Conservation (phyloP, 768 basidiomycete species). For the Russula vinacea region DNA sequence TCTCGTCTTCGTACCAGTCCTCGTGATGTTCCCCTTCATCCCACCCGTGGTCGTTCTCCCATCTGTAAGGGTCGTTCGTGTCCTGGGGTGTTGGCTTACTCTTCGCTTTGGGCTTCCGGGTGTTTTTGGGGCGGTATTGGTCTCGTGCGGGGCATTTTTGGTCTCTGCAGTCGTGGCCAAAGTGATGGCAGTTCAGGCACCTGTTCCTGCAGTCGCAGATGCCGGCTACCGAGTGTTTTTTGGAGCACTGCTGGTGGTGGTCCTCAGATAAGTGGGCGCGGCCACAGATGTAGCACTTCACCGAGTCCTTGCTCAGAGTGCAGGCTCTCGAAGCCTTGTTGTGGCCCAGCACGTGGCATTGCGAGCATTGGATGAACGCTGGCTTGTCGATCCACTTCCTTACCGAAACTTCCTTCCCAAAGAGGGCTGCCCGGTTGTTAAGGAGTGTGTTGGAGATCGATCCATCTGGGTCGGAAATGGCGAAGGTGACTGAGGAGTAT, state of each 20-base stretch:
- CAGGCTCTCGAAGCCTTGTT: background rate
- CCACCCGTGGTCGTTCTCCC: no score
- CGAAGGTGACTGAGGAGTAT: background rate
- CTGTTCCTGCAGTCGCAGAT: background rate
- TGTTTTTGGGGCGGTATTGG: background rate
- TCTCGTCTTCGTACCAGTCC: no score
- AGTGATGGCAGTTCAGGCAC: background rate
- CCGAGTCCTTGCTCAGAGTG: background rate
- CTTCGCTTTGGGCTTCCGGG: no score
- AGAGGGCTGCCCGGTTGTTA: background rate
- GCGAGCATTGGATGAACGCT: background rate
- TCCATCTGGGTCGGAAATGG: background rate
- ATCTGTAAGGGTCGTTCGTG: no score
- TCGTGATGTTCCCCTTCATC: no score
- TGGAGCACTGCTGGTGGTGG: background rate
- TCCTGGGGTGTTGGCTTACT: no score
- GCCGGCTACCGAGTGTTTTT: background rate
- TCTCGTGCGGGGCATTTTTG: background rate
- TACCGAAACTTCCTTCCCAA: background rate
- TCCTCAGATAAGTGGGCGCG: accelerated
- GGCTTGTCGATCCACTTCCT: background rate
- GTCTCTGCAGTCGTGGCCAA: background rate
- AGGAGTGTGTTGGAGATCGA: background rate
- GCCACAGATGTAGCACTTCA: background rate
- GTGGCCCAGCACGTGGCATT: background rate